A percentile compares a stretch with the other conserved stretches of the same genome.
These are phyloP conservation scores for Scutellaria barbata DNA, from an alignment of 257 asterid genomes.

Conservation along the genomic window DNA sequence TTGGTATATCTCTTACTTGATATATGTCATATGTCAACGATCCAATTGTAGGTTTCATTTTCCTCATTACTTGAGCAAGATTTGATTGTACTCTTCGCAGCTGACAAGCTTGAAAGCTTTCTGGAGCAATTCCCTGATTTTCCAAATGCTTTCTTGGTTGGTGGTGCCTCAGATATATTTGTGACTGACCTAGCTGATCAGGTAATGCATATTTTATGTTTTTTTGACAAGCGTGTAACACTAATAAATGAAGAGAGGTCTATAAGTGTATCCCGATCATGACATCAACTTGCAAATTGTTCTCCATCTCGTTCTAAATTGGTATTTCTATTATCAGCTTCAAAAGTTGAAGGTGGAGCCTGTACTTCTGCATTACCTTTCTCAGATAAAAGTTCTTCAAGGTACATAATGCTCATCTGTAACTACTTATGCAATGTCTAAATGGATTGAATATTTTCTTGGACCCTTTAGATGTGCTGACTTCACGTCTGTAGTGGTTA, in stretches of 20 bases:
- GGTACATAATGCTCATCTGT: slow-evolving; percentile 55
- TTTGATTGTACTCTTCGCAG: slow-evolving; percentile 50
- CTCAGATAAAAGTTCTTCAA: slow-evolving; percentile 71
- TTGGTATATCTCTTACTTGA: slow-evolving; percentile 32
- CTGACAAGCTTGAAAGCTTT: slow-evolving; percentile 72
- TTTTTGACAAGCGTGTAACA: not conserved
- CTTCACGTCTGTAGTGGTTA: not conserved
- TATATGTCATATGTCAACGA: not conserved
- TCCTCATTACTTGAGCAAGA: slow-evolving; percentile 27
- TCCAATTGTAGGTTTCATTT: slow-evolving; percentile 28
- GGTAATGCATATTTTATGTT: slow-evolving; percentile 49
- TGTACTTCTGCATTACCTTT: slow-evolving; percentile 88
- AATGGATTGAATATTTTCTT: not conserved
- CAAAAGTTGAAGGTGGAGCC: slow-evolving; percentile 97
- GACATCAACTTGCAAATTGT: slow-evolving; percentile 16
- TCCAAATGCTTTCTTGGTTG: slow-evolving; percentile 88
- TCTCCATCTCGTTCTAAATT: slow-evolving; percentile 32
- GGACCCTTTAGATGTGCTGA: slow-evolving; percentile 3
- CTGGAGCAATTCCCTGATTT: slow-evolving; percentile 80
- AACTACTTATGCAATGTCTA: slow-evolving; percentile 11
- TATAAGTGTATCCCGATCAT: slow-evolving; percentile 45
- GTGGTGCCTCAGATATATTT: slow-evolving; percentile 78
- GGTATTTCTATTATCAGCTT: slow-evolving; percentile 54
- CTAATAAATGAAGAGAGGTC: slow-evolving; percentile 10
- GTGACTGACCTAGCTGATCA: slow-evolving; percentile 90